Conservation (phyloP, 225 moss, liverwort and hornwort genomes). For the Asterella californica region DNA sequence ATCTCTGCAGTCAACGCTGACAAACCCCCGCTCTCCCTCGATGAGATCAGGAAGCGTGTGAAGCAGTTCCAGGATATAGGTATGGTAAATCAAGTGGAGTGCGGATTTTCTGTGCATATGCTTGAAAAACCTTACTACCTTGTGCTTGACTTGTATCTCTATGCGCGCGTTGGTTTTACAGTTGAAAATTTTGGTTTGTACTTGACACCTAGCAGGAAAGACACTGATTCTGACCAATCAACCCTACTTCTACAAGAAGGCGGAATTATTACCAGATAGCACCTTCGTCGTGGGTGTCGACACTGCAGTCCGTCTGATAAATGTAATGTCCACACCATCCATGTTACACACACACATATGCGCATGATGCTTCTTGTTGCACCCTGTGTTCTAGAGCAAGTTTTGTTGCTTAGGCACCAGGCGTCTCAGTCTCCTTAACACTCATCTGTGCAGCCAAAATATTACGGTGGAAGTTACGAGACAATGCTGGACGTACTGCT, state of each 20-base stretch:
- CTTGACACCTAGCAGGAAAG: constrained; percentile 47
- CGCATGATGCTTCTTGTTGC: neutral
- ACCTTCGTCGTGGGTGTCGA: constrained; percentile 93
- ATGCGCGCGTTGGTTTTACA: neutral
- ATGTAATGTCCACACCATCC: constrained; percentile 40
- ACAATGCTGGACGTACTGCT: constrained; percentile 79
- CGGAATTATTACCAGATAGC: constrained; percentile 83
- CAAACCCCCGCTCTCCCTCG: constrained; percentile 75
- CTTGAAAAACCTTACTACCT: neutral
- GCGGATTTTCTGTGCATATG: neutral
- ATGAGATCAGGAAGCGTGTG: constrained; percentile 65
- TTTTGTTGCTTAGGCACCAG: neutral
- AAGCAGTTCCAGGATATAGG: constrained; percentile 77
- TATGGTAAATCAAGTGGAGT: constrained; percentile 21
- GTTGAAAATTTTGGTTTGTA: neutral
- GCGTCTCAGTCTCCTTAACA: neutral
- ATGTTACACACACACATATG: neutral
- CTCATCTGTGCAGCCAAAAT: constrained; percentile 61
- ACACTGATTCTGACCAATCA: constrained; percentile 76
- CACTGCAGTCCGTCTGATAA: constrained; percentile 73
- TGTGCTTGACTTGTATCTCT: neutral
- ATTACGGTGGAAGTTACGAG: constrained; percentile 73
- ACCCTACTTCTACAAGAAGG: constrained; percentile 90
- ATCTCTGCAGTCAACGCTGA: constrained; percentile 93
- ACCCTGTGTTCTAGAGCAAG: neutral